These are phyloP conservation scores for Diutina scorzettiae DNA, from an alignment of 1,139 yeast species.

Conservation along the genomic window DNA sequence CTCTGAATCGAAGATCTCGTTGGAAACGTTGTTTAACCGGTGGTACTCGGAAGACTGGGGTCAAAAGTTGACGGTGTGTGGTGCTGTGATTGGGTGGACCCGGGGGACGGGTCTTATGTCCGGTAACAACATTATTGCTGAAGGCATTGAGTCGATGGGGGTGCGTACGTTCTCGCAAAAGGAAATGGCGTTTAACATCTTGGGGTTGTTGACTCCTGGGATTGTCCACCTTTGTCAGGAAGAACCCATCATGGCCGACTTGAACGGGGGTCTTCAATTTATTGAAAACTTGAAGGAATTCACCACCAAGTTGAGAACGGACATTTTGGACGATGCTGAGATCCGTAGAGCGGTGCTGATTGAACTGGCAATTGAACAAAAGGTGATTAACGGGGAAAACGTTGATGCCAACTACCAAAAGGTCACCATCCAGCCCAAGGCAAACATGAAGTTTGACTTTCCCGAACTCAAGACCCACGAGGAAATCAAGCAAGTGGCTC, in stretches of 20 bases:
- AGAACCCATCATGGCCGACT: slow-evolving; percentile 92
- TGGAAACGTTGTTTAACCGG: slow-evolving; percentile 95
- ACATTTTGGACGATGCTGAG: slow-evolving; percentile 76
- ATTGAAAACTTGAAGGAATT: slow-evolving; percentile 85
- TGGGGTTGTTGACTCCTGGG: slow-evolving; percentile 86
- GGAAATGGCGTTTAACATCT: slow-evolving; percentile 97
- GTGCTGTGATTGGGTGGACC: slow-evolving; percentile 99
- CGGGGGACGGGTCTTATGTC: slow-evolving; percentile 99
- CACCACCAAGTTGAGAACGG: slow-evolving; percentile 70
- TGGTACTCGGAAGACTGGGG: slow-evolving; percentile 99
- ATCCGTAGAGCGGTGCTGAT: slow-evolving; percentile 91
- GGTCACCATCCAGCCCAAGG: slow-evolving; percentile 77
- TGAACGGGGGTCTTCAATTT: slow-evolving; percentile 96
- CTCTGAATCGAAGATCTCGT: slow-evolving; percentile 90
- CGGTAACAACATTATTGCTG: slow-evolving; percentile 93
- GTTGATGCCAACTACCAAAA: slow-evolving; percentile 79
- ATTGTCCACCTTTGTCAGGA: slow-evolving; percentile 82
- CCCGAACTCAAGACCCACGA: slow-evolving; percentile 73
- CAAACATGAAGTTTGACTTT: slow-evolving; percentile 90
- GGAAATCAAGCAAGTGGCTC: slow-evolving; percentile 57
- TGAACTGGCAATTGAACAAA: slow-evolving; percentile 88
- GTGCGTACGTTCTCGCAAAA: slow-evolving; percentile 97
- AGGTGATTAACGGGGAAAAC: slow-evolving; percentile 78
- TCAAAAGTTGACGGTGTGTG: slow-evolving; percentile 86
- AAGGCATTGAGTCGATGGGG: slow-evolving; percentile 90